These are phyloP conservation scores for Kodamaea ohmeri DNA, from an alignment of 1,139 yeast species.

Conservation along the genomic window DNA sequence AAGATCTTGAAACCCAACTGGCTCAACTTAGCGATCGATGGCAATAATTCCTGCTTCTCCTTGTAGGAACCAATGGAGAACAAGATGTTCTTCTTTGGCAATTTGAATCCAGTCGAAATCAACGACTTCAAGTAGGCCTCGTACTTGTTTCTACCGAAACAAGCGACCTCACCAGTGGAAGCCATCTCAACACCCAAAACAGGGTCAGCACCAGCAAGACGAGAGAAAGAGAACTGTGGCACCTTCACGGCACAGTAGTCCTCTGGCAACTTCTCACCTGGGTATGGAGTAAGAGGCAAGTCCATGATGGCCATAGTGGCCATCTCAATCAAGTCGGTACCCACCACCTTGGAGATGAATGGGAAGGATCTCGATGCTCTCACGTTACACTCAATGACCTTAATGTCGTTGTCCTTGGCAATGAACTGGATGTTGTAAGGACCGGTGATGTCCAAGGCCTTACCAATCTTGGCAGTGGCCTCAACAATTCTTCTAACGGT, in stretches of 20 bases:
- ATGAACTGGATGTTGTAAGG: slow-evolving; percentile 97
- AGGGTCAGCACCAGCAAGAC: slow-evolving; percentile 98
- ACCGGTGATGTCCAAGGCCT: slow-evolving; percentile 94
- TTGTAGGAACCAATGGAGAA: slow-evolving; percentile 96
- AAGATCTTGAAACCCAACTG: slow-evolving; percentile 86
- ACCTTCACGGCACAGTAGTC: slow-evolving; percentile 97
- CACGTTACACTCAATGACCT: slow-evolving; percentile 97
- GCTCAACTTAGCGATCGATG: slow-evolving; percentile 76
- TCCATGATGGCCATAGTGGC: slow-evolving; percentile 97
- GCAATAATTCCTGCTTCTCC: slow-evolving; percentile 91
- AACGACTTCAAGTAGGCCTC: slow-evolving; percentile 96
- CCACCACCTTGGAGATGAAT: slow-evolving; percentile 95
- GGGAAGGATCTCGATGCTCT: slow-evolving; percentile 99
- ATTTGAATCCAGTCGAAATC: slow-evolving; percentile 89
- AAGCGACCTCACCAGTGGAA: slow-evolving; percentile 98
- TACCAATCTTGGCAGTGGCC: slow-evolving; percentile 95
- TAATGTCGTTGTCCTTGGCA: slow-evolving; percentile 87
- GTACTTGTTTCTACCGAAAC: slow-evolving; percentile 92
- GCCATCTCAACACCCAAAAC: slow-evolving; percentile 99
- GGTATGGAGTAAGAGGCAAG: slow-evolving; percentile 82
- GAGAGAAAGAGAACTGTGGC: slow-evolving; percentile 96
- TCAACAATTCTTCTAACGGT: slow-evolving; percentile 88
- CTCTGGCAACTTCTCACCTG: slow-evolving; percentile 82
- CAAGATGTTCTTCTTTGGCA: slow-evolving; percentile 92
- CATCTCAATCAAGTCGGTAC: slow-evolving; percentile 94